phyloP scores from a whole-genome alignment of 306 rosid species.

The Prunus mume region DNA sequence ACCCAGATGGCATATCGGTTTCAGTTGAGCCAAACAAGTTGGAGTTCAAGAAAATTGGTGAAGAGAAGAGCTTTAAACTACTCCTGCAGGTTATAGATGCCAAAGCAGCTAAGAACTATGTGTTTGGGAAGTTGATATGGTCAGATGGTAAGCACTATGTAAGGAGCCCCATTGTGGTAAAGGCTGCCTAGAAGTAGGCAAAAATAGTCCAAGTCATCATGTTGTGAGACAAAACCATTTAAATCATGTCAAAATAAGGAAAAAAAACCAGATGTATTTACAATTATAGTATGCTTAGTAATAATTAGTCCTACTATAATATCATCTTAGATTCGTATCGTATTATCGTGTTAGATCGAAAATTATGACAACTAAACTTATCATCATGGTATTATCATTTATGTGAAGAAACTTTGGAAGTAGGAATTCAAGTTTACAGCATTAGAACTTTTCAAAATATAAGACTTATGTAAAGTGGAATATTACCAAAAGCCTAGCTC shows the following conservation, averaged over 20 bases:
- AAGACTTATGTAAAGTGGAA: neutral
- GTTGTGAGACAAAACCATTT: too few species aligned
- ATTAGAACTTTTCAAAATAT: neutral
- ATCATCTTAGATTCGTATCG: too few species aligned
- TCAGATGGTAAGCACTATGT: slow-evolving; percentile 76
- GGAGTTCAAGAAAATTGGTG: slow-evolving; percentile 57
- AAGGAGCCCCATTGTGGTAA: slow-evolving; percentile 73
- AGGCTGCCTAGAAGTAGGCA: slow-evolving; percentile 30
- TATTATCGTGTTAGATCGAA: too few species aligned
- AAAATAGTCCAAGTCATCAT: neutral
- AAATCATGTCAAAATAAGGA: too few species aligned
- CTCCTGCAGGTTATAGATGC: slow-evolving; percentile 36
- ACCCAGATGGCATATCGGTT: slow-evolving; percentile 48
- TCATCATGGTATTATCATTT: neutral
- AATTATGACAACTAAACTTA: too few species aligned
- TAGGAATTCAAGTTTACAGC: neutral
- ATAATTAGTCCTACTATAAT: too few species aligned
- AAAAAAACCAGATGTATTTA: too few species aligned
- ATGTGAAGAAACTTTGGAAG: neutral
- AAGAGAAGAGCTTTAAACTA: slow-evolving; percentile 59
- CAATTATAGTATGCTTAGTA: too few species aligned
- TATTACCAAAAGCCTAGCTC: neutral
- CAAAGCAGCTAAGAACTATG: slow-evolving; percentile 39
- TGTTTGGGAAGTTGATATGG: slow-evolving; percentile 74
- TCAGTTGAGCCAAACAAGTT: slow-evolving; percentile 58